A percentile compares a stretch with the other conserved stretches of the same genome.
Conservation (phyloP, 2,329 filamentous ascomycete genomes). For the Penicillium sp. region DNA sequence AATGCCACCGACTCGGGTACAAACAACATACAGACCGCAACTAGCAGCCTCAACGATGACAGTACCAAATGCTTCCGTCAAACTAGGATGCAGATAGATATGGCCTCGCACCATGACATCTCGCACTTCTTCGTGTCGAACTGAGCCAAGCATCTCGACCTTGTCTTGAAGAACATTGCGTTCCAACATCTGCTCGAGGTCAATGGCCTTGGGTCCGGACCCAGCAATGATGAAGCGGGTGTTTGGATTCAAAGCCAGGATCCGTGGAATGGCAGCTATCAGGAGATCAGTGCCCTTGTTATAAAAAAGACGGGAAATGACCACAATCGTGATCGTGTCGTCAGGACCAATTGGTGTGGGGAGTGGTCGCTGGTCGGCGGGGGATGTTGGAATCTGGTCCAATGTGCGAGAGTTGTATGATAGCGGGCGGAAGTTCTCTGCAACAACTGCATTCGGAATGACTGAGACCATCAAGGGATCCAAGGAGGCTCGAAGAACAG, state of each 20-base stretch:
- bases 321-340: constrained; percentile 92
- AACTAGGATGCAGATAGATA: constrained; percentile 91
- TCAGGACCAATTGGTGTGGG: constrained; percentile 74
- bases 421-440: constrained; percentile 87
- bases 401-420: constrained; percentile 50
- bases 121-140: constrained; percentile 93
- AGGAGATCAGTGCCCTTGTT: constrained; percentile 97
- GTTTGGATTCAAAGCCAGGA: constrained; percentile 84
- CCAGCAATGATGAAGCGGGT: constrained; percentile 97
- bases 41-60: constrained; percentile 97
- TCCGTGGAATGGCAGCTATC: constrained; percentile 92
- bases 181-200: constrained; percentile 97
- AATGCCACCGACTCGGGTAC: constrained; percentile 93
- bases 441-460: constrained; percentile 95
- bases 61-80: constrained; percentile 96
- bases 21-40: constrained; percentile 94
- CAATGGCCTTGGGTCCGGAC: constrained; percentile 93
- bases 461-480: constrained; percentile 97
- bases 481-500: constrained; percentile 86
- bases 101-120: constrained; percentile 97
- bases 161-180: constrained; percentile 90
- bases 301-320: constrained; percentile 96
- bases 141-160: constrained; percentile 86
- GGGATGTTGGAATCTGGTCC: constrained; percentile 26
- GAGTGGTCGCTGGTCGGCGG: constrained; percentile 50